These are phyloP conservation scores for Pyrus hybrid DNA, from an alignment of 331 rosid genomes.

Conservation along the genomic window DNA sequence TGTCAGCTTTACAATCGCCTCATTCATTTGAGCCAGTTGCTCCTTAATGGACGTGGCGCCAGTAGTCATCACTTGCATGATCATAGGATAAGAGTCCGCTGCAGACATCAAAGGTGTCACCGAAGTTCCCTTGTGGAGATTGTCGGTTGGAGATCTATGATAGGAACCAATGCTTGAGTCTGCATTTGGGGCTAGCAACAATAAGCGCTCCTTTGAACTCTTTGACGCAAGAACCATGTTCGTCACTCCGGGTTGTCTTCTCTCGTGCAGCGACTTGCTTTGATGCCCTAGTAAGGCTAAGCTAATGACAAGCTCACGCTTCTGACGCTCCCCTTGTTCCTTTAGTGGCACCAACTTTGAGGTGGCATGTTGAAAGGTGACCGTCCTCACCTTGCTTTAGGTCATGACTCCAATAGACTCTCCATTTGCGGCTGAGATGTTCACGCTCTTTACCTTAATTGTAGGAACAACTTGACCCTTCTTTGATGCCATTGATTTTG, in stretches of 20 bases:
- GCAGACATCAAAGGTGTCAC: too few relatives aligned
- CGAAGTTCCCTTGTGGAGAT: accelerated
- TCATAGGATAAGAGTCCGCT: not conserved
- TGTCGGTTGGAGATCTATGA: accelerated
- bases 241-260: not conserved
- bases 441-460: not conserved
- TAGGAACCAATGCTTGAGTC: not conserved
- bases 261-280: accelerated
- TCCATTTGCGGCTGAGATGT: too few relatives aligned
- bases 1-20: not conserved
- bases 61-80: not conserved
- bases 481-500: too few relatives aligned
- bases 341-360: too few relatives aligned
- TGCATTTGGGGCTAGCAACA: not conserved
- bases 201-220: not conserved
- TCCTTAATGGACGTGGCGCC: not conserved
- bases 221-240: not conserved
- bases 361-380: too few relatives aligned
- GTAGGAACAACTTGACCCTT: not conserved
- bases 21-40: not conserved
- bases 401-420: too few relatives aligned
- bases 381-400: too few relatives aligned
- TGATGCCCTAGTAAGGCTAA: too few relatives aligned
- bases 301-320: too few relatives aligned
- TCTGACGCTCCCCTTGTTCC: too few relatives aligned